Evolutionary conservation across 2,329 filamentous ascomycete species (phyloP).

Genomic region (Ascosphaera aggregata): DNA sequence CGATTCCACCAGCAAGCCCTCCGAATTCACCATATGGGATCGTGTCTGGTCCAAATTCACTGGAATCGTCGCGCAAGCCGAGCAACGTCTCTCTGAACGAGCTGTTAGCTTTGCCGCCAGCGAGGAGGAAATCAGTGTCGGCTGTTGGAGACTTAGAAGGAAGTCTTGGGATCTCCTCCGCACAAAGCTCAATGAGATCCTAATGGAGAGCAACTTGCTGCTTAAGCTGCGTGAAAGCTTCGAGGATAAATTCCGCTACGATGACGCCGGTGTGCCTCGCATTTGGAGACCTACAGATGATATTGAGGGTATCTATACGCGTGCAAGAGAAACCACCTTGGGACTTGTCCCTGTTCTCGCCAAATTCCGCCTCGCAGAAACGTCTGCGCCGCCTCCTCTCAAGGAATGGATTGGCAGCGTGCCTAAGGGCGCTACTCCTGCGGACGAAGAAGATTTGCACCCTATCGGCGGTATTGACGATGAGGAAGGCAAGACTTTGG

Average conservation of each 20-base stretch:
- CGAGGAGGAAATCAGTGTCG: slow-evolving; percentile 72
- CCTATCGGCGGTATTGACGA: slow-evolving; percentile 90
- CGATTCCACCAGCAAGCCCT: slow-evolving; percentile 49
- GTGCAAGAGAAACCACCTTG: slow-evolving; percentile 76
- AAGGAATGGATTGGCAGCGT: slow-evolving; percentile 60
- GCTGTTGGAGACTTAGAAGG: slow-evolving; percentile 72
- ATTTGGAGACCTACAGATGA: slow-evolving; percentile 96
- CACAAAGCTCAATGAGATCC: slow-evolving; percentile 84
- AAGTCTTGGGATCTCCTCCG: slow-evolving; percentile 88
- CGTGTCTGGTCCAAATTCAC: slow-evolving; percentile 77
- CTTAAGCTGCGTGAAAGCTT: slow-evolving; percentile 96
- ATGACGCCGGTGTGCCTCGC: slow-evolving; percentile 77
- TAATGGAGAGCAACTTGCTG: slow-evolving; percentile 91
- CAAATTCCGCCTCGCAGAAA: slow-evolving; percentile 55
- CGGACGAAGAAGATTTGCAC: slow-evolving; percentile 71
- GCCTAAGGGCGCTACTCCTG: slow-evolving; percentile 47
- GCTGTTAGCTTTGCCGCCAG: slow-evolving; percentile 88
- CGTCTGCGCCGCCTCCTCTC: slow-evolving; percentile 56
- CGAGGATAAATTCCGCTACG: slow-evolving; percentile 97
- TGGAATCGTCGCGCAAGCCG: slow-evolving; percentile 61
- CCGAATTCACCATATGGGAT: slow-evolving; percentile 84
- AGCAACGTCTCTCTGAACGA: slow-evolving; percentile 62
- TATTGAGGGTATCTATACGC: slow-evolving; percentile 87
- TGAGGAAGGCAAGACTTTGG: slow-evolving; percentile 78
- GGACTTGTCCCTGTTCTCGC: slow-evolving; percentile 75